Percentiles rank a stretch among this genome's conserved stretches.
These are phyloP conservation scores for Neurospora hispaniola DNA, from an alignment of 495 filamentous ascomycete species.

Conservation along the genomic window DNA sequence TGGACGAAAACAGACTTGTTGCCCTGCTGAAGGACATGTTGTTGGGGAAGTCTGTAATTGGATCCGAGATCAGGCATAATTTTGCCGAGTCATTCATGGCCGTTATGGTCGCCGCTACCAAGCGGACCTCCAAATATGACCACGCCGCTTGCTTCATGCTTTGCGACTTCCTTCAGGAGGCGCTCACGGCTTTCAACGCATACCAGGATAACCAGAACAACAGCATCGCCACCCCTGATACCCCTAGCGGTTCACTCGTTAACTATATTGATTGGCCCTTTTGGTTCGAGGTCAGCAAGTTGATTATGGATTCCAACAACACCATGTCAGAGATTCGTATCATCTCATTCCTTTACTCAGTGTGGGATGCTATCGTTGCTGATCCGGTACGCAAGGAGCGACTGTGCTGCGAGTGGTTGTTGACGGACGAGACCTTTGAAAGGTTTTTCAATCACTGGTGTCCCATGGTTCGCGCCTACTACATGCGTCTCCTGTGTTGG, in stretches of 20 bases:
- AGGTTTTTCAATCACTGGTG: conserved; percentile 94
- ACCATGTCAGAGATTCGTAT: conserved; percentile 89
- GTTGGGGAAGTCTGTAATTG: conserved; percentile 50
- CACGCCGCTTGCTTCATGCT: conserved; percentile 84
- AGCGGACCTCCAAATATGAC: conserved; percentile 71
- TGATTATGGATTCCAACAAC: conserved; percentile 81
- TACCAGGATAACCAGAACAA: conserved; percentile 37
- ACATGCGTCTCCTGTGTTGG: conserved; percentile 90
- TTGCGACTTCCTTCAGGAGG: conserved; percentile 86
- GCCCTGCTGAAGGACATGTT: conserved; percentile 81
- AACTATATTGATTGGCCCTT: conserved; percentile 68
- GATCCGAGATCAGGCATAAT: conserved; percentile 44
- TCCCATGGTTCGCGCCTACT: conserved; percentile 95
- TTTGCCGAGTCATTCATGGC: conserved; percentile 73
- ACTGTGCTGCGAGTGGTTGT: conserved; percentile 68
- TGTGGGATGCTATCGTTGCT: conserved; percentile 65
- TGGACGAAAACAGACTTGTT: conserved; percentile 87
- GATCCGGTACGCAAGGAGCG: conserved; percentile 58
- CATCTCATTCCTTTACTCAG: conserved; percentile 71
- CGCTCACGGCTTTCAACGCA: conserved; percentile 29
- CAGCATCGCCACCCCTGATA: conserved; percentile 20
- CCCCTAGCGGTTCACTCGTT: conserved; percentile 1
- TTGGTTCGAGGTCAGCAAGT: conserved; percentile 75
- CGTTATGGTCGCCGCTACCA: conserved; percentile 61
- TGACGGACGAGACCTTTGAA: conserved; percentile 70